Percentiles rank a stretch among this genome's conserved stretches.
These are phyloP conservation scores for Flaveria ramosissima DNA, from an alignment of 129 eudicot genomes.

Conservation along the genomic window DNA sequence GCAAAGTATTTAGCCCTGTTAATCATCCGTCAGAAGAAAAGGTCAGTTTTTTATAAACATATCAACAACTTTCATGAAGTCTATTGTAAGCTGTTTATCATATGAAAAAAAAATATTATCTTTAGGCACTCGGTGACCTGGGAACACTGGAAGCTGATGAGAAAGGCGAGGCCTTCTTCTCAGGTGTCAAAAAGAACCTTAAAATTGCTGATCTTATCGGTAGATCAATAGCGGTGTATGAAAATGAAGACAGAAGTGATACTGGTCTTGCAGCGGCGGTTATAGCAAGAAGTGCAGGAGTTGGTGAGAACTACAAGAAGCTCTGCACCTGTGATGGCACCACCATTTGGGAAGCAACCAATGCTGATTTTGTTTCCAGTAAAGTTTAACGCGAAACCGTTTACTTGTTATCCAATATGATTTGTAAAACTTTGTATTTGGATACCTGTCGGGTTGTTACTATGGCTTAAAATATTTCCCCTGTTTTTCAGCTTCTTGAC, in stretches of 20 bases:
- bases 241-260: slow-evolving; percentile 69
- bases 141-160: slow-evolving; percentile 89
- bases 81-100: background rate
- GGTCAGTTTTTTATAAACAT: slow-evolving; percentile 30
- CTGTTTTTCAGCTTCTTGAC: background rate
- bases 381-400: slow-evolving; percentile 42
- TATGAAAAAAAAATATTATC: background rate
- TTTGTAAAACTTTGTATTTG: background rate
- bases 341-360: slow-evolving; percentile 93
- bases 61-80: background rate
- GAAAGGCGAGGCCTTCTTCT: slow-evolving; percentile 75
- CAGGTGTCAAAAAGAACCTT: slow-evolving; percentile 65
- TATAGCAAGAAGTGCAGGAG: slow-evolving; percentile 96
- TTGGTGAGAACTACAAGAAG: slow-evolving; percentile 93
- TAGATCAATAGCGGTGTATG: slow-evolving; percentile 74
- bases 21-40: slow-evolving; percentile 38
- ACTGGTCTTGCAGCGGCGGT: slow-evolving; percentile 89
- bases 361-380: slow-evolving; percentile 70
- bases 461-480: background rate
- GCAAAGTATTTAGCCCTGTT: slow-evolving; percentile 64
- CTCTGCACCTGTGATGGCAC: slow-evolving; percentile 98
- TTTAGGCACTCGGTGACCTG: slow-evolving; percentile 97
- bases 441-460: background rate
- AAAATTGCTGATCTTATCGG: slow-evolving; percentile 74
- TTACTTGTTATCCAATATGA: background rate